Evolutionary conservation across 495 filamentous ascomycete genomes (phyloP).

Genomic region (Aspergillus sclerotiicarbonarius): DNA sequence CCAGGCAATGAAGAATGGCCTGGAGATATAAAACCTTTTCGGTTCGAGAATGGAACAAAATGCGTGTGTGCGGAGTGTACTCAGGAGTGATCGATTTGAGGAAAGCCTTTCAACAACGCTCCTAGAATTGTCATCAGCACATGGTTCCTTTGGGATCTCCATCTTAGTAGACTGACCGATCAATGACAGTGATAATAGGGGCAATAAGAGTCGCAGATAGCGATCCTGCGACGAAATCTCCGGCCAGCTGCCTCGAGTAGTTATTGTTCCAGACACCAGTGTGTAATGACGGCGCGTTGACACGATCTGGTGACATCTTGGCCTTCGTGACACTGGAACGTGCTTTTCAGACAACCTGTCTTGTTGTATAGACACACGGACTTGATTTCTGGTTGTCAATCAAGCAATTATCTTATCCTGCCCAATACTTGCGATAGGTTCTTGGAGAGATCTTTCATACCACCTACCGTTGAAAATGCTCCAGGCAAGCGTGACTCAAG

Average conservation of each 20-base stretch:
- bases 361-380: too few species aligned
- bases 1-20: slow-evolving; percentile 30
- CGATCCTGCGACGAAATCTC: slow-evolving; percentile 29
- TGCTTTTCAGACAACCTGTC: too few species aligned
- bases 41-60: slow-evolving; percentile 22
- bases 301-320: not conserved
- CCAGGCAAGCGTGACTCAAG: too few species aligned
- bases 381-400: too few species aligned
- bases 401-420: too few species aligned
- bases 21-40: slow-evolving; percentile 22
- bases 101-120: slow-evolving; percentile 32
- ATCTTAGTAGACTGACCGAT: slow-evolving; percentile 19
- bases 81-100: slow-evolving; percentile 25
- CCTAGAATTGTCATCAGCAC: slow-evolving; percentile 14
- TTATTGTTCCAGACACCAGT: not conserved
- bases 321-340: not conserved
- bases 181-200: slow-evolving; percentile 34
- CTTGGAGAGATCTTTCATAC: too few species aligned
- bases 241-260: slow-evolving; percentile 14
- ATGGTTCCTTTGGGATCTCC: not conserved
- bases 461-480: too few species aligned
- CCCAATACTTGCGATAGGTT: too few species aligned
- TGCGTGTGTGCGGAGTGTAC: slow-evolving; percentile 26
- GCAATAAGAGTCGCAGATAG: slow-evolving; percentile 31
- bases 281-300: not conserved